Conservation (phyloP, 176 grass and related monocot species). For the Ensete glaucum region DNA sequence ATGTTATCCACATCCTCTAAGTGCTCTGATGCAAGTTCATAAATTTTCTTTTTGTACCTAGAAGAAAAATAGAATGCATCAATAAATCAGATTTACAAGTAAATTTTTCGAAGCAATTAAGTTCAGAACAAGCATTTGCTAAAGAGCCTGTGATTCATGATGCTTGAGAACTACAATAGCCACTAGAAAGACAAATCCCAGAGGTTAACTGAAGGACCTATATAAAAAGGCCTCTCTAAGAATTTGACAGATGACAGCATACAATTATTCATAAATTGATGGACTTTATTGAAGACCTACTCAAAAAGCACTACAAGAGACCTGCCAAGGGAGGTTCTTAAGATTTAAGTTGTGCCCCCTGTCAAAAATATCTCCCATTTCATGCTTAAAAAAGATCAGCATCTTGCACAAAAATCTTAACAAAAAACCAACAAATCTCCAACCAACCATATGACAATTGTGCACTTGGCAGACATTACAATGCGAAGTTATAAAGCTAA, state of each 20-base stretch:
- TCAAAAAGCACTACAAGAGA: too few relatives aligned
- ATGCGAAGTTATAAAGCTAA: too few relatives aligned
- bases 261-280: not conserved
- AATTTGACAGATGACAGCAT: too few relatives aligned
- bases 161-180: not conserved
- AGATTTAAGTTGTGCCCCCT: too few relatives aligned
- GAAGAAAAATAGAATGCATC: slow-evolving; percentile 16
- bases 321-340: too few relatives aligned
- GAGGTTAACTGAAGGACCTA: not conserved
- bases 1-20: slow-evolving; percentile 35
- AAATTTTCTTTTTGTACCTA: slow-evolving; percentile 79
- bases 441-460: too few relatives aligned
- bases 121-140: not conserved
- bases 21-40: slow-evolving; percentile 62
- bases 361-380: too few relatives aligned
- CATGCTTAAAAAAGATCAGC: too few relatives aligned
- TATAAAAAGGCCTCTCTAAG: not conserved
- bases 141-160: not conserved
- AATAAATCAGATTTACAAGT: not conserved
- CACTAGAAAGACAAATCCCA: not conserved
- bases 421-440: too few relatives aligned
- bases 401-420: too few relatives aligned
- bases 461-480: too few relatives aligned
- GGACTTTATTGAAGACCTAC: not conserved
- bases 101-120: not conserved